Conservation (phyloP, 805 yeast species). For the Blastobotrys americana region DNA sequence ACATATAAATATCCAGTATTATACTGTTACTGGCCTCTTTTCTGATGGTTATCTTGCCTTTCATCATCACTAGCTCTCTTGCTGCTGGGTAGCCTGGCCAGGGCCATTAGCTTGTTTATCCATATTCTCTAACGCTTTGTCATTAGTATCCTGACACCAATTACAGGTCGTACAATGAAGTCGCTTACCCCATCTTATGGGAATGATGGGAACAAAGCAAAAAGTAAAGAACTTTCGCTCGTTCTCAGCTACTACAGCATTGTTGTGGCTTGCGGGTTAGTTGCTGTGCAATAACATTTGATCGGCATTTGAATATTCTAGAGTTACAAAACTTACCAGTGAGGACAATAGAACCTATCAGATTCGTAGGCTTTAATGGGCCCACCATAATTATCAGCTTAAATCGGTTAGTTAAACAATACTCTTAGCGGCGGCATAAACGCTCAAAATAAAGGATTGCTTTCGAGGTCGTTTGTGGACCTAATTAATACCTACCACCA, state of each 20-base stretch:
- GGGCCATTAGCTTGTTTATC: slow-evolving; percentile 10
- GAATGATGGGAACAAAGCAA: slow-evolving; percentile 28
- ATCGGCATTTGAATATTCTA: too few species aligned
- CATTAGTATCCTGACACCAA: slow-evolving; percentile 20
- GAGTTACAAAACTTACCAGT: slow-evolving; percentile 15
- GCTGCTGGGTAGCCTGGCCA: too few species aligned
- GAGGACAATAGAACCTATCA: slow-evolving; percentile 25
- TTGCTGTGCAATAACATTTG: too few species aligned
- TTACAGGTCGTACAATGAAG: slow-evolving; percentile 21
- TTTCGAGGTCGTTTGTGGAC: too few species aligned
- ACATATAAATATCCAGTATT: too few species aligned
- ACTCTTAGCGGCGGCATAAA: too few species aligned
- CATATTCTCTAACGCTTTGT: slow-evolving; percentile 20
- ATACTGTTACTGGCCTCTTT: too few species aligned
- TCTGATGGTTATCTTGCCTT: too few species aligned
- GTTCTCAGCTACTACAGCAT: slow-evolving; percentile 18
- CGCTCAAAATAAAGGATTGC: too few species aligned
- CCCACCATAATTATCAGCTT: slow-evolving; percentile 17
- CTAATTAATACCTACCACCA: too few species aligned
- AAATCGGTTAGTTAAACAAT: too few species aligned
- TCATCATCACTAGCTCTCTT: too few species aligned
- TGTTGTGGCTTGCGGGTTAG: slow-evolving; percentile 15
- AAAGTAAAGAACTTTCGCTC: slow-evolving; percentile 28
- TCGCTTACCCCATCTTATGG: slow-evolving; percentile 24
- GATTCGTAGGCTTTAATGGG: slow-evolving; percentile 21